Conservation (phyloP, 805 yeast species). For the Wickerhamomyces ciferrii region DNA sequence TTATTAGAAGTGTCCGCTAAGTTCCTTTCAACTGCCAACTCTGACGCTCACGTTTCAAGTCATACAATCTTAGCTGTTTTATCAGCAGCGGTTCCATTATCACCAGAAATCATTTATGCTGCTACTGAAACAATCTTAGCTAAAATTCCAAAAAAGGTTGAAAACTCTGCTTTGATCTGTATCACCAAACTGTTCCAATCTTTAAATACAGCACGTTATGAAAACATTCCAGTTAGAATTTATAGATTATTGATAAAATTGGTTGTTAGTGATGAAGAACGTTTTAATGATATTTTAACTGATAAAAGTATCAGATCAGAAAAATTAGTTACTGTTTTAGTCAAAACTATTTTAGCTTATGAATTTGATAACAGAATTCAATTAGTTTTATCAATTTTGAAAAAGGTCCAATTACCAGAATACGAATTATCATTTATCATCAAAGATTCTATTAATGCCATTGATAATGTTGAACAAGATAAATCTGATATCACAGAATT, state of each 20-base stretch:
- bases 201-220: constrained; percentile 33
- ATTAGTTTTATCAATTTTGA: constrained; percentile 30
- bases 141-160: constrained; percentile 34
- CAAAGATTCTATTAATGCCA: constrained; percentile 32
- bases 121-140: constrained; percentile 53
- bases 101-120: constrained; percentile 50
- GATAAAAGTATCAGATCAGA: constrained; percentile 22
- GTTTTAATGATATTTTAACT: background rate
- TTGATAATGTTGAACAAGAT: constrained; percentile 28
- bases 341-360: constrained; percentile 37
- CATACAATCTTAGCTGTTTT: constrained; percentile 79
- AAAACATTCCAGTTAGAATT: constrained; percentile 32
- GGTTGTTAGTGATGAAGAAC: constrained; percentile 17
- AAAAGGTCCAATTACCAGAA: constrained; percentile 25
- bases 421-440: constrained; percentile 32
- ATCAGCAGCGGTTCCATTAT: constrained; percentile 65
- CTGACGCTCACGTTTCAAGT: constrained; percentile 75
- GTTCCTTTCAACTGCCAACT: constrained; percentile 39
- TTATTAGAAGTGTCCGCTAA: constrained; percentile 55
- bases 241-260: constrained; percentile 26
- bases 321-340: constrained; percentile 38
- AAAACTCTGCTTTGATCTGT: constrained; percentile 40
- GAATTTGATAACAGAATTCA: constrained; percentile 31
- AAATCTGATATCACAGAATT: constrained; percentile 32
- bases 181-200: constrained; percentile 46